Conservation (phyloP, 345 rosid species). For the Kandelia obovata region DNA sequence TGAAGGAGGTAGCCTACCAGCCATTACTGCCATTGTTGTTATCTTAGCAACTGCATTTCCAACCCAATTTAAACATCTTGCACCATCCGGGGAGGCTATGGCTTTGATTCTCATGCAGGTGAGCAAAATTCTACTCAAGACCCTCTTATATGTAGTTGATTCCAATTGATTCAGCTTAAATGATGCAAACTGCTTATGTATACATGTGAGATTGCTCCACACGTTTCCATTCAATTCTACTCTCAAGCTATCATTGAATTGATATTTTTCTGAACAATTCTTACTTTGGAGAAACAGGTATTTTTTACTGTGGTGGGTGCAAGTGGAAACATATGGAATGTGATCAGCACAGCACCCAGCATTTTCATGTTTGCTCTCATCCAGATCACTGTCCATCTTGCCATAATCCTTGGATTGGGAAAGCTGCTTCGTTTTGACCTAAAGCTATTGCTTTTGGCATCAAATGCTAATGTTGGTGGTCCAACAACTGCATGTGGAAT, state of each 20-base stretch:
- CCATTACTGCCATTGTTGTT: constrained; percentile 42
- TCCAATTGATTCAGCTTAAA: background rate
- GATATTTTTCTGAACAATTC: background rate
- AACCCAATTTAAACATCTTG: constrained; percentile 60
- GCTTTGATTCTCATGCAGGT: constrained; percentile 94
- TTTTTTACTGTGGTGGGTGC: constrained; percentile 90
- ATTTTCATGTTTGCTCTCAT: constrained; percentile 76
- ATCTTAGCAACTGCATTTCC: constrained; percentile 70
- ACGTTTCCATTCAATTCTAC: background rate
- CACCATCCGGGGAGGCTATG: constrained; percentile 87
- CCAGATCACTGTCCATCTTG: constrained; percentile 71
- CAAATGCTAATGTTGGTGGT: constrained; percentile 90
- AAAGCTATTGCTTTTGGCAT: constrained; percentile 74
- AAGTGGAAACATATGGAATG: constrained; percentile 76
- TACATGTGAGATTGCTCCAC: background rate
- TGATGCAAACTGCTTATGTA: too few relatives aligned
- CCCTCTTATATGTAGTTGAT: background rate
- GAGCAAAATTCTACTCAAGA: constrained; percentile 2
- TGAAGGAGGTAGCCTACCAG: constrained; percentile 74
- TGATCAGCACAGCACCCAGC: constrained; percentile 78
- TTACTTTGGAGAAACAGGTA: constrained; percentile 38
- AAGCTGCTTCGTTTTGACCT: constrained; percentile 61
- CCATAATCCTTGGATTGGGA: constrained; percentile 70
- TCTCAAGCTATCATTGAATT: background rate
- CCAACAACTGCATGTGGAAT: constrained; percentile 92